phyloP scores from a whole-genome alignment of 116 monocot species.

The Papilionanthe hybrid region DNA sequence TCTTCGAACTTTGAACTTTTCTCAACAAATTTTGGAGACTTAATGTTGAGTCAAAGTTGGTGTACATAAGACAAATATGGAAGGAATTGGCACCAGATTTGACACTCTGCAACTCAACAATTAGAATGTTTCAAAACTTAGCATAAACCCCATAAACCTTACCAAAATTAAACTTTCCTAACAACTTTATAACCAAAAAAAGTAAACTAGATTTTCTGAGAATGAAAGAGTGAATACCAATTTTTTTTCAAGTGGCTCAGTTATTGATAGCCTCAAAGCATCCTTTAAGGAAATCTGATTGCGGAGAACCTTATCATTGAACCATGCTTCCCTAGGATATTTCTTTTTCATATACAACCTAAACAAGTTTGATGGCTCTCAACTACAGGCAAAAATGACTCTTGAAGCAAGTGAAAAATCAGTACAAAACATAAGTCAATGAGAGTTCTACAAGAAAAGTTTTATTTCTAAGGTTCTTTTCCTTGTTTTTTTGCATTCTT shows the following conservation, averaged over 20 bases:
- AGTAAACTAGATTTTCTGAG: not conserved
- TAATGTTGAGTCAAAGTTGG: slow-evolving; percentile 52
- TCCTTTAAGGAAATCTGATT: slow-evolving; percentile 78
- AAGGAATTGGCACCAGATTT: slow-evolving; percentile 44
- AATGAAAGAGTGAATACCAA: slow-evolving; percentile 44
- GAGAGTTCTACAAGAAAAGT: not conserved
- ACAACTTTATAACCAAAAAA: slow-evolving; percentile 2
- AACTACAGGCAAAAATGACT: not conserved
- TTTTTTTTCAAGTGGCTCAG: slow-evolving; percentile 47
- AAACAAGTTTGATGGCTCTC: slow-evolving; percentile 7
- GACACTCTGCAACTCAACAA: slow-evolving; percentile 36
- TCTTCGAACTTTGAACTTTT: slow-evolving; percentile 36
- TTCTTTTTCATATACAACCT: slow-evolving; percentile 77
- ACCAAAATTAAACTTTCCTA: not conserved
- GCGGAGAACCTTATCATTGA: slow-evolving; percentile 28
- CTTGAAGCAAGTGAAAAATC: not conserved
- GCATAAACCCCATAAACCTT: not conserved
- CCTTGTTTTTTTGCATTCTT: not conserved
- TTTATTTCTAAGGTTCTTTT: not conserved
- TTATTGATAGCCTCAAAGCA: slow-evolving; percentile 62
- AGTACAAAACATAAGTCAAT: not conserved
- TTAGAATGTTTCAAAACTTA: slow-evolving; percentile 2
- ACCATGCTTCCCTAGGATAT: slow-evolving; percentile 63
- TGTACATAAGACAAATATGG: slow-evolving; percentile 55
- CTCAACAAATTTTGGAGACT: slow-evolving; percentile 41